Base-by-base conservation (phyloP, 306 rosid species). In the Acacia acuminata region DNA sequence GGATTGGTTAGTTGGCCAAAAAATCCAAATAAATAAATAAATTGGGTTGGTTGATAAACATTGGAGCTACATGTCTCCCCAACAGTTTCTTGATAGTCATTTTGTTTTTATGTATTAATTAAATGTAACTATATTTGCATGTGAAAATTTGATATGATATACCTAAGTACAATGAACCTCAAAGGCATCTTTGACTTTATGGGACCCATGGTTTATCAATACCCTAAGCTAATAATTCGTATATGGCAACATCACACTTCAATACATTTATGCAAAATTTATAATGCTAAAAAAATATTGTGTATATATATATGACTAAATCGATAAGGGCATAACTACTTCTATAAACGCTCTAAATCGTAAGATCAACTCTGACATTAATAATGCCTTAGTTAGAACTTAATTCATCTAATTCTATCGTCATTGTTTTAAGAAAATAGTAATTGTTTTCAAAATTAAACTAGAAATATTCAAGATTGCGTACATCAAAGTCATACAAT, bases 131-230 rank as follows among this genome's bases (percentile, higher is more conserved):
- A 20, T 19, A 19, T 2, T n/a, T 56, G 25, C 63, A 55, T 56
- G 20, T 56, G 73, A 68, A 48, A 72, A 34, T 47, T 48, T 78
- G 67, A 67, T 27, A 32, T 30, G 8, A 32, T 19, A 48, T 78
- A 22, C 43, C 55, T 15, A 22, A 47, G 43, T 70, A 71, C 82
- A n/a, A 22, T 79, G 82, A 70, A 67, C 71, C 76, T 0, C 44
- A 19, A 50, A 50, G 34, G 47, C n/a, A 43, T 51, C 51, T 32
- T 65, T 65, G 8, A 32, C 71, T 30, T 12, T 32, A 13, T 12
- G 61, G 73, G 64, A 47, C 81, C 60, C 56, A 43, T 19, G 24
- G 15, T 43, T 22, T 6, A 27, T 60, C 8, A 71, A 45, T 7
- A 15, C 42, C 58, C 27, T 25, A 24, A 16, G 2, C 27, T 20